These are phyloP conservation scores for Dictyostelium capitatum DNA, from an alignment of 78 protist genomes.

Conservation along the genomic window DNA sequence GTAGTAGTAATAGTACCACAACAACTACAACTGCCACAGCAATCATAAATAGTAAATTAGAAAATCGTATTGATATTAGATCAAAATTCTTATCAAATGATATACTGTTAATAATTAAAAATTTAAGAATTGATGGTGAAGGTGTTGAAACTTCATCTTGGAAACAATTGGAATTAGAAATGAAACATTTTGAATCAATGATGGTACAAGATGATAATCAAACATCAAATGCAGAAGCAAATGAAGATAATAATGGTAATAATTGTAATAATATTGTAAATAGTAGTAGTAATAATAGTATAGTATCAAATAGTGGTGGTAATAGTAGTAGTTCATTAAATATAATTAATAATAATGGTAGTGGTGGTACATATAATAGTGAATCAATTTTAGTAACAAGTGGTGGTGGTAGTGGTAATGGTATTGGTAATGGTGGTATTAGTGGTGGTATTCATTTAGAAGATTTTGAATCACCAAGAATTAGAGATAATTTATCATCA, in stretches of 20 bases:
- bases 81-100: constrained; percentile 18
- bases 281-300: neutral
- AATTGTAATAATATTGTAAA: neutral
- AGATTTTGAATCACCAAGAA: neutral
- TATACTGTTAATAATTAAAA: constrained; percentile 3
- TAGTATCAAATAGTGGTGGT: neutral
- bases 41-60: neutral
- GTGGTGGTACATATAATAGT: neutral
- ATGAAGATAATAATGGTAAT: neutral
- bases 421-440: neutral
- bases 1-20: neutral
- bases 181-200: constrained; percentile 36
- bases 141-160: constrained; percentile 70
- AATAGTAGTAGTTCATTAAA: neutral
- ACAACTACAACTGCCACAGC: no score
- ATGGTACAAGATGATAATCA: constrained; percentile 64
- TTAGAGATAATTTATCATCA: neutral
- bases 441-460: neutral
- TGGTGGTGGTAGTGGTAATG: neutral
- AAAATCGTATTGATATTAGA: constrained; percentile 8
- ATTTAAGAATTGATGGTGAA: constrained; percentile 76
- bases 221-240: neutral
- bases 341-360: neutral
- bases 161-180: constrained; percentile 56
- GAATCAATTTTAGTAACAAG: neutral